phyloP scores from a whole-genome alignment of 495 filamentous ascomycete genomes.

The Lasiosphaeriaceae sp. region DNA sequence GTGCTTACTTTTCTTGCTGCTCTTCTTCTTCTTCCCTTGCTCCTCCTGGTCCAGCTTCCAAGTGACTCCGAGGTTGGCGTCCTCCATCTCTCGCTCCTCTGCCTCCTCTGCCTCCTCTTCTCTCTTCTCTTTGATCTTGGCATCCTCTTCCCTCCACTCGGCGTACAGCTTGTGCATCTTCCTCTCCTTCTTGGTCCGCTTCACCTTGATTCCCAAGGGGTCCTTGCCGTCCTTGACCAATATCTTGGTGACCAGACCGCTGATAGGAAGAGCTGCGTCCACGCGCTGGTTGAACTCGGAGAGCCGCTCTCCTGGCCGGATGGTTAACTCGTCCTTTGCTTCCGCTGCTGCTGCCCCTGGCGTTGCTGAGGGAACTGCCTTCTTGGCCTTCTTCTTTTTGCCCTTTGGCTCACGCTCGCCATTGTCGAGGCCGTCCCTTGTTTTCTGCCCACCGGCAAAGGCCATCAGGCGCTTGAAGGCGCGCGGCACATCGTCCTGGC shows the following conservation, averaged over 20 bases:
- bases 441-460: constrained; percentile 52
- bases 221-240: constrained; percentile 40
- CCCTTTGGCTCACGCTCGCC: constrained; percentile 46
- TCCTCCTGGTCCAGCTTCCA: constrained; percentile 48
- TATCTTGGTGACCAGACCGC: constrained; percentile 53
- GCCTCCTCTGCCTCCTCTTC: constrained; percentile 62
- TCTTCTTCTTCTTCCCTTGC: constrained; percentile 48
- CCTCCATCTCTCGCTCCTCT: constrained; percentile 60
- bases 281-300: constrained; percentile 82
- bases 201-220: constrained; percentile 52
- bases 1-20: constrained; percentile 41
- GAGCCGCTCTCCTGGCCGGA: constrained; percentile 76
- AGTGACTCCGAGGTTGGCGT: constrained; percentile 50
- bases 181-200: constrained; percentile 72
- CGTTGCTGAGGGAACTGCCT: constrained; percentile 21
- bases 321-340: constrained; percentile 45
- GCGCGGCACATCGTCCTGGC: constrained; percentile 72
- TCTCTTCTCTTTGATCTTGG: constrained; percentile 50
- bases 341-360: constrained; percentile 10
- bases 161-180: constrained; percentile 75
- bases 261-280: constrained; percentile 76
- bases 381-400: constrained; percentile 47
- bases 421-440: constrained; percentile 65
- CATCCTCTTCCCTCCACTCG: constrained; percentile 70
- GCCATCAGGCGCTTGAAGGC: constrained; percentile 82